Conservation (phyloP, 768 basidiomycete species). For the Dacryopinax spathularia region DNA sequence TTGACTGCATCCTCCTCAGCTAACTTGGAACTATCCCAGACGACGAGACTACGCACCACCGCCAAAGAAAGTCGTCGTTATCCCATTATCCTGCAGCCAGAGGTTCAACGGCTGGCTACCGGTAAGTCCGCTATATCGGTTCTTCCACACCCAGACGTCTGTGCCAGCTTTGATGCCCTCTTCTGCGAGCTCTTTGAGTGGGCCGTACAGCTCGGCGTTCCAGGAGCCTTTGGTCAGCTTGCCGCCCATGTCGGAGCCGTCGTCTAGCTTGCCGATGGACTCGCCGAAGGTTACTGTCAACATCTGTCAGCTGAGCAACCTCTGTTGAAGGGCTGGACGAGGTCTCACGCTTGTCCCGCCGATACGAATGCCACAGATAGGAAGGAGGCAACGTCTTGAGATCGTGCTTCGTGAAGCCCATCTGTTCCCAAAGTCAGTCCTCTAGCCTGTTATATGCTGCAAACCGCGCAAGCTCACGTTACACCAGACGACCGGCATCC, state of each 20-base stretch:
- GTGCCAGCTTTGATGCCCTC: slow-evolving; percentile 16
- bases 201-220: not conserved
- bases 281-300: slow-evolving; percentile 37
- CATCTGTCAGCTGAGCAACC: slow-evolving; percentile 39
- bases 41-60: not conserved
- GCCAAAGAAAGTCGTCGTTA: not conserved
- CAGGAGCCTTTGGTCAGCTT: not conserved
- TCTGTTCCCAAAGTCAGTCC: not conserved
- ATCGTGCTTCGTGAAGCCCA: slow-evolving; percentile 36
- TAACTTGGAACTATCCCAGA: too few relatives aligned
- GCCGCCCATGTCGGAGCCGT: not conserved
- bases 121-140: not conserved
- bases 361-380: not conserved
- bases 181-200: not conserved
- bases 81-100: not conserved
- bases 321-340: slow-evolving; percentile 39
- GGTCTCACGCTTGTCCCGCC: not conserved
- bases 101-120: not conserved
- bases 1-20: not conserved
- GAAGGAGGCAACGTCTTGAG: slow-evolving; percentile 45
- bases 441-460: too few relatives aligned
- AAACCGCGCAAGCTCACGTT: too few relatives aligned
- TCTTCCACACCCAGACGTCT: not conserved
- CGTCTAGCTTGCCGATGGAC: slow-evolving; percentile 15
- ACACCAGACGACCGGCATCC: slow-evolving; percentile 45